Evolutionary conservation across 176 grass and related monocot genomes (phyloP).

Genomic region (Luzula sylvatica): DNA sequence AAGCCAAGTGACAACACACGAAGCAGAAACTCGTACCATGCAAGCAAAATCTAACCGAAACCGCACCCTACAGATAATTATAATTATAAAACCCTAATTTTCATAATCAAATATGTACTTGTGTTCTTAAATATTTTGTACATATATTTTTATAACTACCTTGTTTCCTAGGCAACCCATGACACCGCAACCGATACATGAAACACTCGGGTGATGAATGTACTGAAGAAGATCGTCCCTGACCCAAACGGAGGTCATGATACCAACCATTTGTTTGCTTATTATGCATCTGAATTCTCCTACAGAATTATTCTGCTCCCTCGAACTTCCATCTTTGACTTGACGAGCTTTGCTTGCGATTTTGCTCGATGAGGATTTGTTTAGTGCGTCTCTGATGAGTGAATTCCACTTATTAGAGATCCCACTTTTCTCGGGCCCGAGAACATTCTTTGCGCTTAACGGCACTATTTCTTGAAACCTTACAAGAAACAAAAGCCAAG

Average conservation of each 20-base stretch:
- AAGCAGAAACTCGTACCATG: conserved; percentile 82
- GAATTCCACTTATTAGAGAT: conserved; percentile 78
- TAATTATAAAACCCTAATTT: neutral
- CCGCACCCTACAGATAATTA: conserved; percentile 51
- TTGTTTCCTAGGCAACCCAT: conserved; percentile 94
- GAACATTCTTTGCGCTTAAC: conserved; percentile 69
- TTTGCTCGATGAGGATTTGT: conserved; percentile 22
- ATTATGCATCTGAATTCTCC: conserved; percentile 54
- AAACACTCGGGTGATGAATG: conserved; percentile 47
- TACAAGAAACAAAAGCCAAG: neutral
- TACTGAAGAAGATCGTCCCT: conserved; percentile 45
- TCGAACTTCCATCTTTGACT: conserved; percentile 24
- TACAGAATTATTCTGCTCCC: conserved; percentile 8
- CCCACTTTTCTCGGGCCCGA: conserved; percentile 56
- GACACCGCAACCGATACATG: conserved; percentile 72
- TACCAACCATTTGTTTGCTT: conserved; percentile 98
- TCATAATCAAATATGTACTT: neutral
- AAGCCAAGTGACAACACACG: conserved; percentile 91
- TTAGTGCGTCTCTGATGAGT: conserved; percentile 49
- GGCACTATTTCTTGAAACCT: conserved; percentile 98
- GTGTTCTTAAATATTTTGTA: neutral
- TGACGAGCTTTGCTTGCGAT: conserved; percentile 9
- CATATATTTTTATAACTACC: conserved; percentile 26
- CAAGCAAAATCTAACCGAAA: conserved; percentile 67
- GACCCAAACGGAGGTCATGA: conserved; percentile 61